These are phyloP conservation scores for Colletotrichum cereale DNA, from an alignment of 2,329 filamentous ascomycete genomes.

Conservation along the genomic window DNA sequence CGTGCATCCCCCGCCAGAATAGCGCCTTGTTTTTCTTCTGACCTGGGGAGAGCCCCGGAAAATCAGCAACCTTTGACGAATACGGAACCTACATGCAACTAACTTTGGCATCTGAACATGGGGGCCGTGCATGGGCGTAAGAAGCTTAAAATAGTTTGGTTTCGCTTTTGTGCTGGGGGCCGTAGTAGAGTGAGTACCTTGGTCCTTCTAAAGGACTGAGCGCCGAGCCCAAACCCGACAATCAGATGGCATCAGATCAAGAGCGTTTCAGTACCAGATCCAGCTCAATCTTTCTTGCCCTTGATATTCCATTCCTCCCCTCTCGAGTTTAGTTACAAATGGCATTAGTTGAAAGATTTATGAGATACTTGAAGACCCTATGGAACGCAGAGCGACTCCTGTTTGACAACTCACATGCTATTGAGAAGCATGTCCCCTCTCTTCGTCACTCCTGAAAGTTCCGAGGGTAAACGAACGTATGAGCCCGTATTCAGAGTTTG, in stretches of 20 bases:
- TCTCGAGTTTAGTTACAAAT: neutral
- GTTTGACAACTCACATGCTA: neutral
- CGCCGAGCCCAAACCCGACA: conserved; percentile 8
- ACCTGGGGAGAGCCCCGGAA: neutral
- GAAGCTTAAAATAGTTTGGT: neutral
- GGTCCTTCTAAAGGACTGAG: neutral
- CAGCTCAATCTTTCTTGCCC: neutral
- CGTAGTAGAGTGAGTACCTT: too few relatives aligned
- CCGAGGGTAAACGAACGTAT: conserved; percentile 6
- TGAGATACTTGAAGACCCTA: neutral
- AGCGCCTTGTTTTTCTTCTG: neutral
- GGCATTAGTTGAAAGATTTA: neutral
- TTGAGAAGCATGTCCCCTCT: neutral
- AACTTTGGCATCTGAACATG: neutral
- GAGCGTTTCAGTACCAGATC: neutral
- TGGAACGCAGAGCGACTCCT: neutral
- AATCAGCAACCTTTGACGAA: neutral
- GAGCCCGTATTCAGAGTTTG: conserved; percentile 10
- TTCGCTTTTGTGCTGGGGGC: neutral
- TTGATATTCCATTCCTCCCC: too few relatives aligned
- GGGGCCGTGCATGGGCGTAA: neutral
- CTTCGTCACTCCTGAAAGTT: neutral
- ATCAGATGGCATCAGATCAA: neutral
- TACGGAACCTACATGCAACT: neutral
- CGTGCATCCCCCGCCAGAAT: neutral